Evolutionary conservation across 495 filamentous ascomycete species (phyloP).

Genomic region (Aspergillus bridgeri): DNA sequence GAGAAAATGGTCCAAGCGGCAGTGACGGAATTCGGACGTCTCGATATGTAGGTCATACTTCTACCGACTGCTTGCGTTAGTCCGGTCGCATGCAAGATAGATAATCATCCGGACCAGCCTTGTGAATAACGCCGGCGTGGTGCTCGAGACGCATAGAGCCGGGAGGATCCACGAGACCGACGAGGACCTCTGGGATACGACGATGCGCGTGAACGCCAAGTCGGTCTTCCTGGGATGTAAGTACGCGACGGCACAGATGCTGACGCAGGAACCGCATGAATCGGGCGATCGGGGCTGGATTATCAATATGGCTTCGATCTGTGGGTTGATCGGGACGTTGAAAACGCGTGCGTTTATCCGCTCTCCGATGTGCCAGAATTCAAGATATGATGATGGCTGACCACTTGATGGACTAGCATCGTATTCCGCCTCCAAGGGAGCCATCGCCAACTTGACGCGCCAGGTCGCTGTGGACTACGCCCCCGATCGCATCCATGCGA

Average conservation of each 20-base stretch:
- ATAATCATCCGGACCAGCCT: constrained; percentile 28
- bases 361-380: no score
- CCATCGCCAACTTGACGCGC: constrained; percentile 45
- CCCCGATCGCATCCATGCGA: constrained; percentile 47
- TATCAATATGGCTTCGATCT: constrained; percentile 46
- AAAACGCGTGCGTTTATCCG: constrained; percentile 8
- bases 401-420: constrained; percentile 21
- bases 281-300: constrained; percentile 52
- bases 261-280: constrained; percentile 39
- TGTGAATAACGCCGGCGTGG: constrained; percentile 52
- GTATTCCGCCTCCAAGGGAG: constrained; percentile 50
- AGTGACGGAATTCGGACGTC: constrained; percentile 34
- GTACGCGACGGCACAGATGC: constrained; percentile 48
- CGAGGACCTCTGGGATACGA: constrained; percentile 37
- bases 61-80: neutral
- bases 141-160: constrained; percentile 14
- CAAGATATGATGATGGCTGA: neutral
- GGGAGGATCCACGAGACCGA: constrained; percentile 29
- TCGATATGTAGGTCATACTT: constrained; percentile 38
- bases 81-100: neutral
- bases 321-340: constrained; percentile 34
- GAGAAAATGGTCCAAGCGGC: constrained; percentile 28
- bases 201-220: constrained; percentile 40
- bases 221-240: constrained; percentile 49
- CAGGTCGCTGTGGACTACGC: constrained; percentile 49